Conservation (phyloP, 192 early-diverging fungal genomes). For the Podila epicladia region DNA sequence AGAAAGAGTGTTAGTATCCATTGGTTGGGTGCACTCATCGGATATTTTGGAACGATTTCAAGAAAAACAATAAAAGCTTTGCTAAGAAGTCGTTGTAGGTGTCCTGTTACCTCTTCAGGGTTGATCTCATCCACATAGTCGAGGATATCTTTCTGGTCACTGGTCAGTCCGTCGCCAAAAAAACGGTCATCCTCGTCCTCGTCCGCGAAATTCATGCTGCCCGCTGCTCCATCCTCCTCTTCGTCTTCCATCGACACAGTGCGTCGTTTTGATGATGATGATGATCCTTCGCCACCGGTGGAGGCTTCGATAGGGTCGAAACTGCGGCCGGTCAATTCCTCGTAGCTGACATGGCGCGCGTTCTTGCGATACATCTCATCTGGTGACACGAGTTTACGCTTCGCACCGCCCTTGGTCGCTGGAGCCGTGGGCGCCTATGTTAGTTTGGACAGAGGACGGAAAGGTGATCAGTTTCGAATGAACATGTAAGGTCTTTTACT, state of each 20-base stretch:
- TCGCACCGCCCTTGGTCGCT: conserved; percentile 32
- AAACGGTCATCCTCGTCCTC: conserved; percentile 85
- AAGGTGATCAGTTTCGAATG: not conserved
- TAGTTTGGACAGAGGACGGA: too few species aligned
- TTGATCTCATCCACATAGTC: conserved; percentile 89
- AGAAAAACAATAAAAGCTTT: not conserved
- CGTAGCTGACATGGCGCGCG: conserved; percentile 41
- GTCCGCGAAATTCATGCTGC: conserved; percentile 23
- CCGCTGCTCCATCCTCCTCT: conserved; percentile 3
- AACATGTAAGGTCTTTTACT: not conserved
- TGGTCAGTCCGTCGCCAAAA: conserved; percentile 84
- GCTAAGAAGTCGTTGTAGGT: not conserved
- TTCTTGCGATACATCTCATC: conserved; percentile 47
- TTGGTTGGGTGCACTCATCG: too few species aligned
- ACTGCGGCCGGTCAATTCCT: conserved; percentile 43
- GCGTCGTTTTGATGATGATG: conserved; percentile 15
- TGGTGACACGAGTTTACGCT: conserved; percentile 39
- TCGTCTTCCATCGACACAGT: conserved; percentile 40
- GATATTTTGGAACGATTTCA: too few species aligned
- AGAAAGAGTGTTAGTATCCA: not conserved
- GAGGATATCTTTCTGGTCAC: conserved; percentile 79
- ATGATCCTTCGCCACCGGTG: conserved; percentile 17
- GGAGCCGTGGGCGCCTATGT: conserved; percentile 46
- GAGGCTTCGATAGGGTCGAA: conserved; percentile 21
- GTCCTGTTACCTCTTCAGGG: conserved; percentile 65